A percentile compares a stretch with the other conserved stretches of the same genome.
Evolutionary conservation across 257 asterid species (phyloP).

Genomic region (Plantago major): DNA sequence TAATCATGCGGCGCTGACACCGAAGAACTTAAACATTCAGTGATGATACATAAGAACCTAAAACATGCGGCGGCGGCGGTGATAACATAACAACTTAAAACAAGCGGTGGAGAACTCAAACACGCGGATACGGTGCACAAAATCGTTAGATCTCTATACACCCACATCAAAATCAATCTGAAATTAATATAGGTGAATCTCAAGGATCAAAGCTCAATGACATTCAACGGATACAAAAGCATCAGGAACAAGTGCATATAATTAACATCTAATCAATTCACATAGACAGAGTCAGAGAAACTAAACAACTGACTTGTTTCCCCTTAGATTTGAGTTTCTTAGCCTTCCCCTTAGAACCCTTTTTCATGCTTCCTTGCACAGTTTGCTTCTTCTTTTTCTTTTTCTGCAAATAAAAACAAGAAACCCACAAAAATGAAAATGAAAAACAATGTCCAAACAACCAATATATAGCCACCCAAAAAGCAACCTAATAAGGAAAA

Average conservation of each 20-base stretch:
- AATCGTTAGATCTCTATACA: no score
- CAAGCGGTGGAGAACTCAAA: no score
- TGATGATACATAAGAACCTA: not conserved
- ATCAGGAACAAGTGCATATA: not conserved
- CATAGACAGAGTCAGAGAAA: slow-evolving; percentile 1
- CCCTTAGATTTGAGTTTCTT: slow-evolving; percentile 47
- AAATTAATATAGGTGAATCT: no score
- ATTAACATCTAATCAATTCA: slow-evolving; percentile 20
- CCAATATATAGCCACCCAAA: not conserved
- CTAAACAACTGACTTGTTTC: slow-evolving; percentile 35
- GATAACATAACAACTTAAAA: no score
- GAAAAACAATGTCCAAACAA: slow-evolving; percentile 11
- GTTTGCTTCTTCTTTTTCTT: slow-evolving; percentile 24
- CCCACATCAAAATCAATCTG: no score
- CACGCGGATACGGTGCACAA: no score
- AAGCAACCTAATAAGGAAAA: not conserved
- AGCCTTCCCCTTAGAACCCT: slow-evolving; percentile 31
- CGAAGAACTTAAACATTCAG: not conserved
- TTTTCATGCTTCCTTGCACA: slow-evolving; percentile 35
- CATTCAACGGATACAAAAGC: slow-evolving; percentile 7
- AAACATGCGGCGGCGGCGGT: not conserved
- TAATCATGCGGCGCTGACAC: not conserved
- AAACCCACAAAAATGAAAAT: slow-evolving; percentile 13
- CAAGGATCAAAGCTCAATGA: slow-evolving; percentile 3
- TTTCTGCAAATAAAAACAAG: slow-evolving; percentile 22